Percentiles rank a stretch among this genome's conserved stretches.
Conservation (phyloP, 371 early-diverging fungal genomes). For the Mucor piriformis region DNA sequence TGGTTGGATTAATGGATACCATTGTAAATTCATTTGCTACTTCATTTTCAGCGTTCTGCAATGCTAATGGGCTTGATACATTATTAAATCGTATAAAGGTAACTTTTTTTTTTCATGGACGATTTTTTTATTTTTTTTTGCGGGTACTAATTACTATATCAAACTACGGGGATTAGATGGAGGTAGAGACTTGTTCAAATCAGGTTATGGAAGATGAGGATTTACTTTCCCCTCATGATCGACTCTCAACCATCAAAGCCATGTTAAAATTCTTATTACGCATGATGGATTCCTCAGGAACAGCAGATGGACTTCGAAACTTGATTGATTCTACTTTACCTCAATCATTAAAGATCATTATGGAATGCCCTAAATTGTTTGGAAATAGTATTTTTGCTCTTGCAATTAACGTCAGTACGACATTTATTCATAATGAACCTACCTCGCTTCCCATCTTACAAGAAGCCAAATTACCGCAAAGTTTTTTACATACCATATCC, state of each 20-base stretch:
- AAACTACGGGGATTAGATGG: conserved; percentile 13
- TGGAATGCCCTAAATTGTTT: conserved; percentile 74
- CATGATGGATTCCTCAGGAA: conserved; percentile 91
- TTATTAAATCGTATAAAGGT: conserved; percentile 80
- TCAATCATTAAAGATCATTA: conserved; percentile 67
- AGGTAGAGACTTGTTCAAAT: conserved; percentile 14
- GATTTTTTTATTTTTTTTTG: conserved; percentile 25
- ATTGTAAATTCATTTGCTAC: conserved; percentile 77
- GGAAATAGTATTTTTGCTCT: conserved; percentile 75
- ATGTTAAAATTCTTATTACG: conserved; percentile 89
- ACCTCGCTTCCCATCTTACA: conserved; percentile 91
- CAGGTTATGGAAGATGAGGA: neutral
- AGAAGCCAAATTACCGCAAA: conserved; percentile 85
- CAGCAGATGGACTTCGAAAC: conserved; percentile 89
- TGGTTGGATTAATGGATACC: conserved; percentile 78
- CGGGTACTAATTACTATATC: conserved; percentile 32
- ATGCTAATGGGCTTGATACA: conserved; percentile 78
- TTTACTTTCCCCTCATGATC: conserved; percentile 52
- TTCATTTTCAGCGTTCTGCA: conserved; percentile 81
- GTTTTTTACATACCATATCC: conserved; percentile 73
- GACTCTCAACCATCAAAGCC: conserved; percentile 75
- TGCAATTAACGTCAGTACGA: conserved; percentile 90
- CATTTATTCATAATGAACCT: conserved; percentile 97
- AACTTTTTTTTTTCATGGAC: conserved; percentile 21
- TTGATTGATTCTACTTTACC: conserved; percentile 92